Evolutionary conservation across 495 filamentous ascomycete genomes (phyloP).

Genomic region (Talaromyces adpressus): DNA sequence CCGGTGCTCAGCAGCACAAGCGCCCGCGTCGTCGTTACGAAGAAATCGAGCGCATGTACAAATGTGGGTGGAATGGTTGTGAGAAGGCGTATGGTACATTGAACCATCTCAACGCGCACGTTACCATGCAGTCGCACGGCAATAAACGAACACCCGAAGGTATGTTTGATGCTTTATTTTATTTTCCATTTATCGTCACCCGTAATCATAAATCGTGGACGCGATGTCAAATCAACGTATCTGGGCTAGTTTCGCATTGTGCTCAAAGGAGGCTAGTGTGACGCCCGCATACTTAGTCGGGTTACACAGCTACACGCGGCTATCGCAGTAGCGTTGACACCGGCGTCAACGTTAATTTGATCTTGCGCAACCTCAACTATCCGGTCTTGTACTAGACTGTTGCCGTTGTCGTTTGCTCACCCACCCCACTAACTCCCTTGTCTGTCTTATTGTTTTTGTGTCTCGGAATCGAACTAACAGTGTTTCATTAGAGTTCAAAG

Average conservation of each 20-base stretch:
- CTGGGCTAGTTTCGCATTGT: slow-evolving; percentile 11
- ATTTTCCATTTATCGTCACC: slow-evolving; percentile 7
- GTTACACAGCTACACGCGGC: slow-evolving; percentile 41
- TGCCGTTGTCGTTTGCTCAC: background rate
- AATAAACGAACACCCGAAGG: slow-evolving; percentile 92
- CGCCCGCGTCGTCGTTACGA: slow-evolving; percentile 90
- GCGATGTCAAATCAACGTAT: slow-evolving; percentile 10
- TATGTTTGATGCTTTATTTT: slow-evolving; percentile 39
- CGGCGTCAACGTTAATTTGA: slow-evolving; percentile 28
- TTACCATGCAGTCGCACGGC: slow-evolving; percentile 96
- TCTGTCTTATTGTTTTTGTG: slow-evolving; percentile 1
- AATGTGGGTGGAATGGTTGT: slow-evolving; percentile 96
- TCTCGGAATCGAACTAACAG: background rate
- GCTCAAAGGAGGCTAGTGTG: slow-evolving; percentile 26
- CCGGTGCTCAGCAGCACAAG: slow-evolving; percentile 95
- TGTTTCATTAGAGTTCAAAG: slow-evolving; percentile 77
- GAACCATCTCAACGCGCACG: slow-evolving; percentile 94
- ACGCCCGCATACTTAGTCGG: slow-evolving; percentile 32
- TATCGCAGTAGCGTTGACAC: slow-evolving; percentile 40
- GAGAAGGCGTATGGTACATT: slow-evolving; percentile 97
- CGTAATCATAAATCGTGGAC: background rate
- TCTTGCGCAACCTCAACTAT: slow-evolving; percentile 1
- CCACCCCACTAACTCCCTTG: background rate
- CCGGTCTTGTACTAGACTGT: background rate
- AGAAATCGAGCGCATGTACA: slow-evolving; percentile 99